Conservation (phyloP, 2,329 filamentous ascomycete genomes). For the Coleophoma crateriformis region DNA sequence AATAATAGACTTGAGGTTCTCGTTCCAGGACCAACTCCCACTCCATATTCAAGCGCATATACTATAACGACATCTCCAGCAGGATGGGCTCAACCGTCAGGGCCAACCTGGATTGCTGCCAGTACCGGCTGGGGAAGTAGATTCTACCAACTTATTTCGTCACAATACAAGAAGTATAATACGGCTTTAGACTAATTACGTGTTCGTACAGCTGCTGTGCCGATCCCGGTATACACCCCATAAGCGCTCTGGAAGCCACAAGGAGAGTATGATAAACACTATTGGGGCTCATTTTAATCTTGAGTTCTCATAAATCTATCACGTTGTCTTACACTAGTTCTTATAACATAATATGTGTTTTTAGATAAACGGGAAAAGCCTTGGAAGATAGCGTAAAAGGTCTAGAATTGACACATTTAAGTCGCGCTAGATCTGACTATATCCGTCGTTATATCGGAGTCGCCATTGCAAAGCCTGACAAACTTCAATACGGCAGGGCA, state of each 20-base stretch:
- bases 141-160: slow-evolving; percentile 1
- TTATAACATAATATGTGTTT: too few species aligned
- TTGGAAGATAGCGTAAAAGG: too few species aligned
- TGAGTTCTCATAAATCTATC: slow-evolving; percentile 13
- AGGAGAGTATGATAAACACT: slow-evolving; percentile 25
- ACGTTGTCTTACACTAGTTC: too few species aligned
- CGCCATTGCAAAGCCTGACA: too few species aligned
- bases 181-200: not conserved
- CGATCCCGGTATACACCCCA: slow-evolving; percentile 20
- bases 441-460: too few species aligned
- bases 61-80: slow-evolving; percentile 24
- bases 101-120: slow-evolving; percentile 23
- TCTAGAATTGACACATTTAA: too few species aligned
- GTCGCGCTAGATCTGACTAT: too few species aligned
- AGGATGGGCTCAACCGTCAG: slow-evolving; percentile 17
- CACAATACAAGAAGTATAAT: not conserved
- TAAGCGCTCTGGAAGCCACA: slow-evolving; percentile 22
- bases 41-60: slow-evolving; percentile 19
- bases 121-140: slow-evolving; percentile 26
- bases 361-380: too few species aligned
- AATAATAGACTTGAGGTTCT: slow-evolving; percentile 12
- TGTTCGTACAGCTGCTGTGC: not conserved
- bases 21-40: slow-evolving; percentile 5
- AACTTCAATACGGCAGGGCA: too few species aligned
- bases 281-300: slow-evolving; percentile 33